Conservation (phyloP, 306 rosid genomes). For the Vigna unguiculata region DNA sequence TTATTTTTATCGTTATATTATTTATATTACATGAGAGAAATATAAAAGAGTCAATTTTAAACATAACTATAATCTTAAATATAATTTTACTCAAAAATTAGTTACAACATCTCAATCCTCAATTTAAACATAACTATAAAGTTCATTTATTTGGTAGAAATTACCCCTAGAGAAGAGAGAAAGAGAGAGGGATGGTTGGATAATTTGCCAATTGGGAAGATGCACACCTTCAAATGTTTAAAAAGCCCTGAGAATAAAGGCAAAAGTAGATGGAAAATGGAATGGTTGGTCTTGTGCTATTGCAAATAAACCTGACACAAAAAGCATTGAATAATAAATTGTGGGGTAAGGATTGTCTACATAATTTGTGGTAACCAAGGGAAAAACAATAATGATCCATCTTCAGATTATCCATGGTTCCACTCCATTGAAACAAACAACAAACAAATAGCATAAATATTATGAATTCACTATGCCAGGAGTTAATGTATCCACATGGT, state of each 20-base stretch:
- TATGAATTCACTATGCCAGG: too few species aligned
- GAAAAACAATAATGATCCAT: slow-evolving; percentile 1
- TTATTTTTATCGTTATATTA: too few species aligned
- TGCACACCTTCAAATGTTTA: slow-evolving; percentile 84
- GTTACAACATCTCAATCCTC: too few species aligned
- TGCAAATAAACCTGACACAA: slow-evolving; percentile 78
- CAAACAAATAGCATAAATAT: background rate
- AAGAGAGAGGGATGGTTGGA: background rate
- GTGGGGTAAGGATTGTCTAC: background rate
- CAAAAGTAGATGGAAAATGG: slow-evolving; percentile 88
- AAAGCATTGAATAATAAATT: slow-evolving; percentile 23
- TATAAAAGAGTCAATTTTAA: too few species aligned
- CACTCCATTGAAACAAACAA: slow-evolving; percentile 2
- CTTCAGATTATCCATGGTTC: slow-evolving; percentile 7
- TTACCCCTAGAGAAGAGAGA: background rate
- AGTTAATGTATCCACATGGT: too few species aligned
- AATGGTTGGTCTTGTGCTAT: slow-evolving; percentile 92
- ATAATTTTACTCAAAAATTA: too few species aligned
- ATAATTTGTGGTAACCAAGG: too few species aligned
- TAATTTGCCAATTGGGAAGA: slow-evolving; percentile 3
- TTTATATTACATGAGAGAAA: too few species aligned
- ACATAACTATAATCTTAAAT: too few species aligned
- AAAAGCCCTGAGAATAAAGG: slow-evolving; percentile 87
- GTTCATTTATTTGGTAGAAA: too few species aligned
- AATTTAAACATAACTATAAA: too few species aligned